These are phyloP conservation scores for Ascobolus immersus DNA, from an alignment of 495 filamentous ascomycete species.

Conservation along the genomic window DNA sequence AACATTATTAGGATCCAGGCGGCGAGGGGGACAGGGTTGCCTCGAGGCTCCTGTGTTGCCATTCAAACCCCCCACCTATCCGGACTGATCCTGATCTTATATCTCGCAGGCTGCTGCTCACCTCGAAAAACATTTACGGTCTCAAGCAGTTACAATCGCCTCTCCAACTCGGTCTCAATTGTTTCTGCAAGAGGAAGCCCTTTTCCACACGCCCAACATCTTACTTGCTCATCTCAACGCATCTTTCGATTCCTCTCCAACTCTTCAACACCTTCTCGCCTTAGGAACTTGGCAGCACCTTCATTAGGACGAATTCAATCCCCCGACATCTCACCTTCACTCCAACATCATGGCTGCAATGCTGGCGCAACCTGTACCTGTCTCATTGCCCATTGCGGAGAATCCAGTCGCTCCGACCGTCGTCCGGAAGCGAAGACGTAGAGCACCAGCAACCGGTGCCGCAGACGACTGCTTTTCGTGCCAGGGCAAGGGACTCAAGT, in stretches of 20 bases:
- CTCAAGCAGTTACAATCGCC: too few relatives aligned
- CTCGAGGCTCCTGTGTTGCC: too few relatives aligned
- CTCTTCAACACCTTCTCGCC: conserved; percentile 9
- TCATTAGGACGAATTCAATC: background rate
- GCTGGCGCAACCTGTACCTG: conserved; percentile 11
- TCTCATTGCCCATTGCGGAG: conserved; percentile 9
- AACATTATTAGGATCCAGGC: too few relatives aligned
- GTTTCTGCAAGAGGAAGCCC: too few relatives aligned
- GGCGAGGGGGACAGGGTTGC: too few relatives aligned
- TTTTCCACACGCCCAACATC: too few relatives aligned
- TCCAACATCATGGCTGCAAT: conserved; percentile 8
- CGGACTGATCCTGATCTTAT: too few relatives aligned
- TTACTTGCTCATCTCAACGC: conserved; percentile 2
- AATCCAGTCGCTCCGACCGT: conserved; percentile 8
- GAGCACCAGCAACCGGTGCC: conserved; percentile 70
- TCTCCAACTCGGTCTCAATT: too few relatives aligned
- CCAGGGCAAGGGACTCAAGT: conserved; percentile 52
- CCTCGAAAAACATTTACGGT: too few relatives aligned
- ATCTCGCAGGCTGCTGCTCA: too few relatives aligned
- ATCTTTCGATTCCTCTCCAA: conserved; percentile 2
- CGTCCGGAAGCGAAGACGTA: conserved; percentile 46
- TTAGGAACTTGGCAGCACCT: conserved; percentile 1
- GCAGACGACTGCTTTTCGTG: conserved; percentile 93
- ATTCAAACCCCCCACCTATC: too few relatives aligned
- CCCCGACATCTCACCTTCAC: background rate